These are phyloP conservation scores for Endothia cerciana DNA, from an alignment of 2,329 filamentous ascomycete genomes.

Conservation along the genomic window DNA sequence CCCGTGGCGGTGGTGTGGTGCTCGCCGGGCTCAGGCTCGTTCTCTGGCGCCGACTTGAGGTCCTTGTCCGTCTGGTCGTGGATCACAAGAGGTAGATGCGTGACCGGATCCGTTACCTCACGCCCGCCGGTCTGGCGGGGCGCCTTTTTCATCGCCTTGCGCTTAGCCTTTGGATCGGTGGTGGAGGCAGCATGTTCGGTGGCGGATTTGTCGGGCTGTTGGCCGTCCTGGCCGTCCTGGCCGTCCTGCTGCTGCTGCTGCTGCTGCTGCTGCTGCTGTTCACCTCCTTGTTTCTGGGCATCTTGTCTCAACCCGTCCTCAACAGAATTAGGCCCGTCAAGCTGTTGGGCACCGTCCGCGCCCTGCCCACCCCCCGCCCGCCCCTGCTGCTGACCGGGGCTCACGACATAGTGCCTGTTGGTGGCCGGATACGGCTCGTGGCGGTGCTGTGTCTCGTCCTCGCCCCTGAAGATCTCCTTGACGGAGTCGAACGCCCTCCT, in stretches of 20 bases:
- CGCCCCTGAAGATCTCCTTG: slow-evolving; percentile 42
- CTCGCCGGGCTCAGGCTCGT: slow-evolving; percentile 41
- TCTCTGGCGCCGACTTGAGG: slow-evolving; percentile 48
- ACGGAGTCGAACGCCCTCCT: slow-evolving; percentile 42
- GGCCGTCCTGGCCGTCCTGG: slow-evolving; percentile 26
- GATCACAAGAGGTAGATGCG: slow-evolving; percentile 69
- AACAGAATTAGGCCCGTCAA: slow-evolving; percentile 5
- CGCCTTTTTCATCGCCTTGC: slow-evolving; percentile 52
- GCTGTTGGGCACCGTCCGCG: not conserved
- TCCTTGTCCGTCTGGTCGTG: slow-evolving; percentile 71
- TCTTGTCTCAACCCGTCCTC: slow-evolving; percentile 27
- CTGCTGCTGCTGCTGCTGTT: slow-evolving; percentile 19
- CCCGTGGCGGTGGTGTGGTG: slow-evolving; percentile 45
- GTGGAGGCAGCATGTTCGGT: slow-evolving; percentile 44
- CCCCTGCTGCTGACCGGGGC: slow-evolving; percentile 13
- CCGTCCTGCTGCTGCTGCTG: slow-evolving; percentile 21
- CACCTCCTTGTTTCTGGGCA: slow-evolving; percentile 10
- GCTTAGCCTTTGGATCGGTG: slow-evolving; percentile 50
- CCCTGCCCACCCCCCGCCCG: slow-evolving; percentile 7
- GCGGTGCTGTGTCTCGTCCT: slow-evolving; percentile 35
- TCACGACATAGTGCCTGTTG: slow-evolving; percentile 38
- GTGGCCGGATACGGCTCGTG: slow-evolving; percentile 43
- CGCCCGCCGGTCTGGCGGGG: slow-evolving; percentile 52
- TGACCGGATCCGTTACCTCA: slow-evolving; percentile 73
- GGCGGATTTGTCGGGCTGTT: slow-evolving; percentile 37